Conservation (phyloP, 2,329 filamentous ascomycete genomes). For the Fusarium pilosicola region DNA sequence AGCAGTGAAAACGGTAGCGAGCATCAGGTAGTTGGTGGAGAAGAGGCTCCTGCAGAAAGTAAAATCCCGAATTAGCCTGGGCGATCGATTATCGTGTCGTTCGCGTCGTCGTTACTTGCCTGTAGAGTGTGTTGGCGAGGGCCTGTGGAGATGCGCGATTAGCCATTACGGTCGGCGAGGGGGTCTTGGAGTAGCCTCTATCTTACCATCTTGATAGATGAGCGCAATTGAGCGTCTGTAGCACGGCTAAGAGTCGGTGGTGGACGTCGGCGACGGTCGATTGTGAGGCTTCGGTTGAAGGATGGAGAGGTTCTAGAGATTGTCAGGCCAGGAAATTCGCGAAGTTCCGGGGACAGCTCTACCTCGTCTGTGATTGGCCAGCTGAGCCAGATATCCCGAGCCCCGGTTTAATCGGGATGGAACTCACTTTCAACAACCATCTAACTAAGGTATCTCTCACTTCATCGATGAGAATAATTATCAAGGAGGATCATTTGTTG, state of each 20-base stretch:
- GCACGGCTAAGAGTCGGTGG: slow-evolving; percentile 38
- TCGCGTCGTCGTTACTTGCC: slow-evolving; percentile 48
- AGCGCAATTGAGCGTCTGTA: slow-evolving; percentile 47
- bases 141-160: slow-evolving; percentile 52
- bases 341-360: slow-evolving; percentile 48
- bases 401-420: slow-evolving; percentile 33
- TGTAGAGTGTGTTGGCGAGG: slow-evolving; percentile 52
- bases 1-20: slow-evolving; percentile 84
- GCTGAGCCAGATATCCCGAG: slow-evolving; percentile 19
- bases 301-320: slow-evolving; percentile 46
- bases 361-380: slow-evolving; percentile 47
- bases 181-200: not conserved
- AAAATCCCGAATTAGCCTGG: slow-evolving; percentile 39
- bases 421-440: not conserved
- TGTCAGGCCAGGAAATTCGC: slow-evolving; percentile 50
- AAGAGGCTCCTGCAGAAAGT: slow-evolving; percentile 74
- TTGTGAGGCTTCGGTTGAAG: slow-evolving; percentile 43
- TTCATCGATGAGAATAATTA: not conserved
- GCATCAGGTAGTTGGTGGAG: slow-evolving; percentile 87
- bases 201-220: slow-evolving; percentile 52
- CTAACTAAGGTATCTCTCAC: not conserved
- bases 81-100: slow-evolving; percentile 29
- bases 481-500: not conserved
- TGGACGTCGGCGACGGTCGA: slow-evolving; percentile 43
- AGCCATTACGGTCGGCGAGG: slow-evolving; percentile 38